Evolutionary conservation across 176 grass and related monocot species (phyloP).

Genomic region (Oryza punctata): DNA sequence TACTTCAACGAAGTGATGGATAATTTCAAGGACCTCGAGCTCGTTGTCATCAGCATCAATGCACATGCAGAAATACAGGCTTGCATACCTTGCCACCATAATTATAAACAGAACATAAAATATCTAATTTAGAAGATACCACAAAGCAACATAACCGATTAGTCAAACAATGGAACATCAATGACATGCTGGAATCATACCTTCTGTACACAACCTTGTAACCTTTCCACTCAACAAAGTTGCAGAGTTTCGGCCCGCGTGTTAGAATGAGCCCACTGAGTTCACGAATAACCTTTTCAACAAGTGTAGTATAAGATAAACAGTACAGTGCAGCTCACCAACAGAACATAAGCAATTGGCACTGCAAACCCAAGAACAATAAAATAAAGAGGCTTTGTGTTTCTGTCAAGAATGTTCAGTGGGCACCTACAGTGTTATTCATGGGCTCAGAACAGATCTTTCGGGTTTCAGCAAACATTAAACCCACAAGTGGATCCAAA

Average conservation of each 20-base stretch:
- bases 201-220: conserved; percentile 96
- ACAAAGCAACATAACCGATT: conserved; percentile 9
- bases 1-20: conserved; percentile 98
- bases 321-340: background rate
- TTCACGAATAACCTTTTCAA: conserved; percentile 81
- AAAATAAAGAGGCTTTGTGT: conserved; percentile 9
- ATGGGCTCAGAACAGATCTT: background rate
- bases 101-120: conserved; percentile 39
- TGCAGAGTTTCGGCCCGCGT: conserved; percentile 90
- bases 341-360: background rate
- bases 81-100: conserved; percentile 72
- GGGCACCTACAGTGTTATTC: background rate
- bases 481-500: background rate
- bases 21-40: conserved; percentile 95
- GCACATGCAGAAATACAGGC: conserved; percentile 99
- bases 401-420: background rate
- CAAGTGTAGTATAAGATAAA: conserved; percentile 23
- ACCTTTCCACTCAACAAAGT: conserved; percentile 98
- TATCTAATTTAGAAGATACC: background rate
- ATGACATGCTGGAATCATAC: conserved; percentile 42
- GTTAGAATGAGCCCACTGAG: conserved; percentile 89
- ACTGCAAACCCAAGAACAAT: background rate
- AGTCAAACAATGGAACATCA: background rate
- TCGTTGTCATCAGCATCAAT: conserved; percentile 94
- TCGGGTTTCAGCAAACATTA: background rate